Evolutionary conservation across 1,284 basidiomycete species (phyloP), one percentile per base, ranked within the genome.

Genomic region (Austroboletus novae-zelandiae): DNA sequence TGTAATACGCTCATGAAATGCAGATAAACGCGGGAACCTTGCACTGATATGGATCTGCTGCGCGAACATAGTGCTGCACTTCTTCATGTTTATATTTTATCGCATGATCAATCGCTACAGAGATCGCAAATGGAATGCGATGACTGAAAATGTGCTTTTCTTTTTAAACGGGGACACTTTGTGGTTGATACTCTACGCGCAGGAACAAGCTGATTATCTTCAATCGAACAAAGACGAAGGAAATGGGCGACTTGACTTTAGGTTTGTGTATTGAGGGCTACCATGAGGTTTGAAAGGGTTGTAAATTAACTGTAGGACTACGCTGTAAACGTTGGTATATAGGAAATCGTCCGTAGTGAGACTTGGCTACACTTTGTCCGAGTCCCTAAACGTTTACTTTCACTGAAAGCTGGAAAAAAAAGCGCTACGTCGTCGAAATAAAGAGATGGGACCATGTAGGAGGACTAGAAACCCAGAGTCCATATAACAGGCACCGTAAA

Each of bases 191-290:
- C 44, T 7, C 3, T 27, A 25, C 27, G 40, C 9, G 25, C 57
- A 83, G 81, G 72, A 83, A 61, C 75, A 74, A 62, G 66, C 74
- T 53, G 66, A 79, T 41, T 84, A 84, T 58, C 57, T 83, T 0
- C 74, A 79, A 52, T 81, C 71, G 15, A 83, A 81, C 11, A 77
- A 71, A 42, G 82, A 86, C 51, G 65, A 73, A 59, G 82, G 82
- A 17, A 84, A 84, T 58, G 60, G 74, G 48, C 70, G 77, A 48
- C 60, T 83, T 45, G 81, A 83, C 57, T 83, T 84, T 71, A 71
- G 80, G 14, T 83, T 84, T 57, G 76, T 72, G 8, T 80, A 83
- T 43, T 57, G 52, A 56, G 18, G 29, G n/a, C 9, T 17, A 7
- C 37, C 15, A 25, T 34, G 31, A 17, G 10, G 11, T 6, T 17